phyloP scores from a whole-genome alignment of 176 grass and related monocot species.

The Microstegium vimineum region DNA sequence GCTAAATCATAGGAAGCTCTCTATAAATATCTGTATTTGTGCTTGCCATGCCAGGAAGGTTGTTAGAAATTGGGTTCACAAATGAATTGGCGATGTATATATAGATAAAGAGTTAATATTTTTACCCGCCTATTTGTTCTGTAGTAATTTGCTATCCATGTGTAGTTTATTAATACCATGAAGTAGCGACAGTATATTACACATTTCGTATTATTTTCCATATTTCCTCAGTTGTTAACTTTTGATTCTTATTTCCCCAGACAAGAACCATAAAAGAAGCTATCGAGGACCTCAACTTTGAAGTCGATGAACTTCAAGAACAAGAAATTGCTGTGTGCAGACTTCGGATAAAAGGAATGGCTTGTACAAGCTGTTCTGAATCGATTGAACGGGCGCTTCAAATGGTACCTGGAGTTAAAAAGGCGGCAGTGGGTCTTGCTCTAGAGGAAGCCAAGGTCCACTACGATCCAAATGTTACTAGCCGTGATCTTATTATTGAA shows the following conservation, averaged over 20 bases:
- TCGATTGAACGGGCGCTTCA: constrained; percentile 78
- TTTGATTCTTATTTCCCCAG: constrained; percentile 36
- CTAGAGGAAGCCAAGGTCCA: constrained; percentile 98
- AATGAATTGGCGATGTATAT: neutral
- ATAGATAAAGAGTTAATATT: neutral
- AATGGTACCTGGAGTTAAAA: constrained; percentile 89
- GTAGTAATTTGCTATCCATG: neutral
- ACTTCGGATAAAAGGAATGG: constrained; percentile 96
- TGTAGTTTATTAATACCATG: constrained; percentile 3
- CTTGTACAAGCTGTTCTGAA: constrained; percentile 96
- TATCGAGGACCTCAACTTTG: constrained; percentile 70
- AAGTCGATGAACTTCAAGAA: constrained; percentile 71
- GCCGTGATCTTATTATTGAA: constrained; percentile 54
- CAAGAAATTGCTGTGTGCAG: constrained; percentile 87
- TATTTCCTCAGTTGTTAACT: constrained; percentile 8
- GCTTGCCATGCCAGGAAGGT: neutral
- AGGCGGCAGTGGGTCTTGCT: constrained; percentile 86
- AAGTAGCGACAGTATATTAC: neutral
- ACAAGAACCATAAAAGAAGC: constrained; percentile 70
- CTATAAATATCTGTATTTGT: neutral
- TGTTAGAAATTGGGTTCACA: neutral
- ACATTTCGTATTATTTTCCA: neutral
- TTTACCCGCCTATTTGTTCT: neutral
- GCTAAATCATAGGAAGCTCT: neutral
- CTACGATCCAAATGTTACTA: constrained; percentile 80